Conservation (phyloP, 2,329 filamentous ascomycete species). For the Colletotrichum sp. region DNA sequence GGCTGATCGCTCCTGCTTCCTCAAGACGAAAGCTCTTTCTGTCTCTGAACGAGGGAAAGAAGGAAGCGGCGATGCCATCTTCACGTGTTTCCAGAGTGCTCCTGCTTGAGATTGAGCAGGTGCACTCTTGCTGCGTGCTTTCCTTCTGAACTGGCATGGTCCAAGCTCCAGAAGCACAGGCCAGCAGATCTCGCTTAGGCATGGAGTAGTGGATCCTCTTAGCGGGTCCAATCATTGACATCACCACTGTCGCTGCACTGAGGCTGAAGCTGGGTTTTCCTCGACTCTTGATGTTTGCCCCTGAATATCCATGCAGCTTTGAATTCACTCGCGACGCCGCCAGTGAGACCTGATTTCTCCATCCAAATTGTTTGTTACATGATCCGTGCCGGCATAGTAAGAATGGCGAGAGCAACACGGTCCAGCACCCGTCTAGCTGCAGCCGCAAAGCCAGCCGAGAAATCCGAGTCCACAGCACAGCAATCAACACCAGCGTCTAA, state of each 20-base stretch:
- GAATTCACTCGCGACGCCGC: not conserved
- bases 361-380: too few relatives aligned
- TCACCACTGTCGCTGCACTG: slow-evolving; percentile 16
- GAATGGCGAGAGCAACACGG: slow-evolving; percentile 20
- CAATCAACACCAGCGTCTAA: not conserved
- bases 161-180: not conserved
- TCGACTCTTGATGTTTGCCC: not conserved
- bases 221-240: slow-evolving; percentile 15
- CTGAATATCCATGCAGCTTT: not conserved
- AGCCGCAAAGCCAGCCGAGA: not conserved
- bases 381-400: not conserved
- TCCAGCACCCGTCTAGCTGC: slow-evolving; percentile 17
- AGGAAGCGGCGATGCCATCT: not conserved
- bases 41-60: not conserved
- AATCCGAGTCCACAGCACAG: not conserved
- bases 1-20: not conserved
- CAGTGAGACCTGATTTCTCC: not conserved
- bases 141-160: not conserved
- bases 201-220: not conserved
- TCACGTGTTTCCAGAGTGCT: not conserved
- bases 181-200: not conserved
- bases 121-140: not conserved
- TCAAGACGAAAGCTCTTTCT: not conserved
- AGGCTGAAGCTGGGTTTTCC: not conserved
- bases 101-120: not conserved